Evolutionary conservation across 495 filamentous ascomycete species (phyloP).

Genomic region (Neurospora discreta): DNA sequence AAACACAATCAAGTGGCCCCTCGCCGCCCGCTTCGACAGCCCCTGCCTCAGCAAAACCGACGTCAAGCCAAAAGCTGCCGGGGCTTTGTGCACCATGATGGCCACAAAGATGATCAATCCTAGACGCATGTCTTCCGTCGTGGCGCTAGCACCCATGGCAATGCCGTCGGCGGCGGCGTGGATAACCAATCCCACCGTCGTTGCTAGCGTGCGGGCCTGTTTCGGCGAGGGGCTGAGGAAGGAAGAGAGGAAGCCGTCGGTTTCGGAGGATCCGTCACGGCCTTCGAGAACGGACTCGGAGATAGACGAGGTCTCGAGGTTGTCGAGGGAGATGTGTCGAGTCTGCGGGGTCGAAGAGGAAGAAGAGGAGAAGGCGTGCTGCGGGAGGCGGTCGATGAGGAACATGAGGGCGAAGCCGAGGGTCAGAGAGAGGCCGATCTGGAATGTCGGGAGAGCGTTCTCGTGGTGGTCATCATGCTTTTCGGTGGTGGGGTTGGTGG

Average conservation of each 20-base stretch:
- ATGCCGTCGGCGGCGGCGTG: constrained; percentile 96
- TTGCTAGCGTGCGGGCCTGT: constrained; percentile 49
- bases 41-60: constrained; percentile 82
- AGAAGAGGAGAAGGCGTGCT: constrained; percentile 49
- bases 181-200: constrained; percentile 88
- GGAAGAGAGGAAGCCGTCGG: constrained; percentile 41
- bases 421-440: constrained; percentile 75
- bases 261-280: constrained; percentile 24
- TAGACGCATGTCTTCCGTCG: constrained; percentile 57
- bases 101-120: constrained; percentile 86
- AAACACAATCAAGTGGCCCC: constrained; percentile 81
- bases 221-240: constrained; percentile 35
- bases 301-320: constrained; percentile 45
- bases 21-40: constrained; percentile 69
- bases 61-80: constrained; percentile 89
- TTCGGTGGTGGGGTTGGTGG: neutral
- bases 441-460: constrained; percentile 40
- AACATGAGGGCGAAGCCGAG: constrained; percentile 95
- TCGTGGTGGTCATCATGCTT: constrained; percentile 13
- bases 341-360: constrained; percentile 41
- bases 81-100: constrained; percentile 95
- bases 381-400: constrained; percentile 80
- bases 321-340: constrained; percentile 69
- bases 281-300: constrained; percentile 8
- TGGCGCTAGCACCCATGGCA: constrained; percentile 79